Base-by-base conservation (phyloP, 306 rosid species). In the Quercus mongolica region DNA sequence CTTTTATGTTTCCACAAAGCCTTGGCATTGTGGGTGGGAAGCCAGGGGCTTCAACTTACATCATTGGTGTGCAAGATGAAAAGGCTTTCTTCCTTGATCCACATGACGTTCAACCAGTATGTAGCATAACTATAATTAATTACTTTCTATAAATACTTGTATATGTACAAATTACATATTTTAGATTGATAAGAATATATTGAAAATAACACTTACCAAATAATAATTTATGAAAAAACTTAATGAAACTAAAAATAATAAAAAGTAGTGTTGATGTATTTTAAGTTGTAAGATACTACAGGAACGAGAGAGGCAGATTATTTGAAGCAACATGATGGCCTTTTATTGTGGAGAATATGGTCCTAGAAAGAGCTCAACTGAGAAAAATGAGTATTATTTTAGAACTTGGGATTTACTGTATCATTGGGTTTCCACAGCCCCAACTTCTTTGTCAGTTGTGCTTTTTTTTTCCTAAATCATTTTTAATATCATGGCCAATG, bases 31-130 rank as follows among this genome's bases (percentile, higher is more conserved):
- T 95, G 90, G 99, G 99, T 51, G 98, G 99, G 55, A 95, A 82
- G 79, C 91, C 98, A 56, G 96, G 99, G 77, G 93, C 90, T 51
- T 95, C 99, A 58, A 95, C 99, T 21, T 95, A 95, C 77, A 90
- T 95, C 25, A 81, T 95, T 35, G 99, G 99, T 38, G 92, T 90
- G 68, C 99, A 95, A 80, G 93, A 84, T 86, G 98, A 87, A n/a
- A 91, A 91, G 78, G 97, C 93, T 54, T 78, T 93, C 76, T 95
- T 90, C 90, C 99, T 95, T 88, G 99, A 95, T 84, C 99, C 99
- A 14, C 99, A 95, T 82, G 93, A 89, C 21, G 92, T 83, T 83
- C 97, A 95, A 84, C 86, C 80, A 88, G 99, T 91, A 90, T 58
- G 49, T 64, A 35, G 31, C 51, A 78, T 23, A 44, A 55, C 38